Conservation (phyloP, 2,329 filamentous ascomycete genomes). For the Nigrograna mackinnonii region DNA sequence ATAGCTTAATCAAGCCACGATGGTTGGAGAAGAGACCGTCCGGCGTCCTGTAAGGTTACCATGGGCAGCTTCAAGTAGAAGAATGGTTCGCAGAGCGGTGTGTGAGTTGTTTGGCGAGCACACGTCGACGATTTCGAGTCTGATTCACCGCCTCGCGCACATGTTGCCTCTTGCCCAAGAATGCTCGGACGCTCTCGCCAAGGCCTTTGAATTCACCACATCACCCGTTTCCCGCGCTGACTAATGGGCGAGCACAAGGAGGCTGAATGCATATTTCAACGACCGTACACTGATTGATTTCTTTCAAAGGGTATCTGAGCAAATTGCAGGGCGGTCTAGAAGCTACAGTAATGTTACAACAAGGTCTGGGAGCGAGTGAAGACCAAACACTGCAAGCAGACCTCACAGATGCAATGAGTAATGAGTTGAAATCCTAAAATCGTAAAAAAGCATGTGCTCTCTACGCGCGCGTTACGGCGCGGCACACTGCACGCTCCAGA, state of each 20-base stretch:
- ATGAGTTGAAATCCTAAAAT: conserved; percentile 8
- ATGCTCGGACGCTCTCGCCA: conserved; percentile 9
- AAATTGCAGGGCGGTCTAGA: too few relatives aligned
- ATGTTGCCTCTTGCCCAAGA: conserved; percentile 6
- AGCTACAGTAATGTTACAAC: conserved; percentile 12
- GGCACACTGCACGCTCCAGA: conserved; percentile 26
- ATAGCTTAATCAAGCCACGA: conserved; percentile 35
- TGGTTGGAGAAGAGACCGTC: conserved; percentile 21
- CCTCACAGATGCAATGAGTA: conserved; percentile 15
- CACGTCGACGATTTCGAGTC: conserved; percentile 12
- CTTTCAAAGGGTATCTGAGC: too few relatives aligned
- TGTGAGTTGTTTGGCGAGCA: conserved; percentile 5
- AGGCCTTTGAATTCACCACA: conserved; percentile 10
- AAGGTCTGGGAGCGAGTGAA: conserved; percentile 14
- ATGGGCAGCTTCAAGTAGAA: conserved; percentile 13
- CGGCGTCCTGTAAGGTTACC: conserved; percentile 9
- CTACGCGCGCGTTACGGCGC: conserved; percentile 10
- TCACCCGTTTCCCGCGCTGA: conserved; percentile 5
- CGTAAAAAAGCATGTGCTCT: conserved; percentile 17
- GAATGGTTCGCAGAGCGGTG: conserved; percentile 9
- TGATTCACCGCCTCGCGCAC: conserved; percentile 17
- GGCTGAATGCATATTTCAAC: too few relatives aligned
- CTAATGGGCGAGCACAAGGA: too few relatives aligned
- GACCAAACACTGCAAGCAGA: conserved; percentile 12
- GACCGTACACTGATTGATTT: too few relatives aligned